Percentiles rank a stretch among this genome's conserved stretches.
phyloP scores from a whole-genome alignment of 352 stramenopile genomes.

The Peronospora tabacina region DNA sequence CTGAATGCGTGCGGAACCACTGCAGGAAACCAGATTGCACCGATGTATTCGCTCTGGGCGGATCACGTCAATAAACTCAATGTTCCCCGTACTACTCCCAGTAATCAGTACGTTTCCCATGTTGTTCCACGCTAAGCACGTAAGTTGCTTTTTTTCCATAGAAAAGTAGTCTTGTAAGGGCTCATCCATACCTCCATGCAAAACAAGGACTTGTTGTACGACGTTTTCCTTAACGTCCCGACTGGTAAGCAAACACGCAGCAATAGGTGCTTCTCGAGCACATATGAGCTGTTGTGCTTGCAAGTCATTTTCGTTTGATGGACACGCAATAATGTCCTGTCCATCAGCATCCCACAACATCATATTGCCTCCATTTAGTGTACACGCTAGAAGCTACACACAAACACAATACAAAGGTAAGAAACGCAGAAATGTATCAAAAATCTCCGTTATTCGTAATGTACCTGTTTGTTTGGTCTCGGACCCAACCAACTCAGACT shows the following conservation, averaged over 20 bases:
- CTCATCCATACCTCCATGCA: conserved; percentile 31
- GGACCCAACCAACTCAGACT: conserved; percentile 31
- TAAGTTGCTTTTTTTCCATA: conserved; percentile 34
- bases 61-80: conserved; percentile 34
- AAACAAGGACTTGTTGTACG: conserved; percentile 29
- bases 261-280: conserved; percentile 28
- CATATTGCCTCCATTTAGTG: conserved; percentile 21
- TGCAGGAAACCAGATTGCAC: conserved; percentile 24
- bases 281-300: conserved; percentile 28
- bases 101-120: conserved; percentile 21
- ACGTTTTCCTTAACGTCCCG: conserved; percentile 21
- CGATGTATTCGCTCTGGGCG: conserved; percentile 23
- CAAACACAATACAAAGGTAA: conserved; percentile 7
- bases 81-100: conserved; percentile 21
- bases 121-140: conserved; percentile 30
- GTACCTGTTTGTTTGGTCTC: conserved; percentile 27
- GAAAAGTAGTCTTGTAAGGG: conserved; percentile 31
- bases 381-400: conserved; percentile 26
- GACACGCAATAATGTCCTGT: conserved; percentile 22
- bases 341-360: conserved; percentile 32
- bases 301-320: conserved; percentile 17
- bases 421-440: not conserved
- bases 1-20: conserved; percentile 5
- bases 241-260: conserved; percentile 26
- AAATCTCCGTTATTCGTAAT: not conserved